Evolutionary conservation across 179 eudicot species (phyloP).

Genomic region (Spergularia azorica): DNA sequence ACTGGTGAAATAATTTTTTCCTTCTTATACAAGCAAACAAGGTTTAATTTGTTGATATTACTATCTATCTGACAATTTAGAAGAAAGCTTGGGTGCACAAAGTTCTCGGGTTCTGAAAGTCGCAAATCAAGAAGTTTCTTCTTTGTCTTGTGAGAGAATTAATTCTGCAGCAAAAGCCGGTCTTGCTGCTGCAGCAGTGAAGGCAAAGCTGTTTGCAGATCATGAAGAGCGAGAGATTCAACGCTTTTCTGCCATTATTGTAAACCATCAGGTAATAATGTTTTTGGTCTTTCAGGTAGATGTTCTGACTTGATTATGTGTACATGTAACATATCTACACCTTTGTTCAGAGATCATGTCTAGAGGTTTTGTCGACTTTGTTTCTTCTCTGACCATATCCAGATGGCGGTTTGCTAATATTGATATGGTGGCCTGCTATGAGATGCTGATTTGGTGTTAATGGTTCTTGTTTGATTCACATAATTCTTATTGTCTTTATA

Average conservation of each 20-base stretch:
- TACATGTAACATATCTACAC: not conserved
- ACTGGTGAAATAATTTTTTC: not conserved
- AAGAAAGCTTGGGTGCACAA: constrained; percentile 36
- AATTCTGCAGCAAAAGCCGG: constrained; percentile 75
- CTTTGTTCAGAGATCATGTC: not conserved
- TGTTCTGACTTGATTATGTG: not conserved
- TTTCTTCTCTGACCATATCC: not conserved
- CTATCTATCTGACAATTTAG: constrained; percentile 28
- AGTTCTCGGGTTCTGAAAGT: constrained; percentile 38
- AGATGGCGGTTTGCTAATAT: not conserved
- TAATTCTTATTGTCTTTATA: not conserved
- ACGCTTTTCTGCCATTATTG: constrained; percentile 83
- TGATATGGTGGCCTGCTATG: not conserved
- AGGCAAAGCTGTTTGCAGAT: constrained; percentile 92
- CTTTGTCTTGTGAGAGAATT: constrained; percentile 58
- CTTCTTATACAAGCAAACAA: constrained; percentile 12
- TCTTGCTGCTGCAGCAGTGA: constrained; percentile 86
- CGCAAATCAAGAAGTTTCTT: constrained; percentile 38
- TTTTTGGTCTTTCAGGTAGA: not conserved
- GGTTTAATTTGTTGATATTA: not conserved
- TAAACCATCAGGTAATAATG: constrained; percentile 82
- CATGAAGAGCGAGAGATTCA: constrained; percentile 99
- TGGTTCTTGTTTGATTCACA: not conserved
- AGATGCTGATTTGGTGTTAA: not conserved
- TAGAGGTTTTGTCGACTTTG: not conserved